Percentiles rank a stretch among this genome's conserved stretches.
phyloP scores from a whole-genome alignment of 805 yeast species.

The Metahyphopichia silvanorum region DNA sequence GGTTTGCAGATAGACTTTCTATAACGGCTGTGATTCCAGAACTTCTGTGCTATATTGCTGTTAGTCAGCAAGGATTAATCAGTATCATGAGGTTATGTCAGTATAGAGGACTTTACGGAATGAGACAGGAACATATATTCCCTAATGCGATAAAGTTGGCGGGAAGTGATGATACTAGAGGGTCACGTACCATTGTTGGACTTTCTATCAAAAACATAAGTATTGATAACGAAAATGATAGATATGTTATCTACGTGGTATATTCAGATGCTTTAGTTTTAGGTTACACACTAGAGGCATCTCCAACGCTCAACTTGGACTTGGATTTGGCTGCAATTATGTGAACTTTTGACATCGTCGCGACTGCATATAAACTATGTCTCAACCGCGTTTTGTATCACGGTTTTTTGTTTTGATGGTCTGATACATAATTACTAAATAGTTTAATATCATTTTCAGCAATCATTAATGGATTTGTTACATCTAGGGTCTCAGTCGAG shows the following conservation, averaged over 20 bases:
- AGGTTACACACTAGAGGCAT: too few species aligned
- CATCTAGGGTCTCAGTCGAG: conserved; percentile 60
- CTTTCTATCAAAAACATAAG: conserved; percentile 23
- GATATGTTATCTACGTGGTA: too few species aligned
- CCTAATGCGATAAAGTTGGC: conserved; percentile 31
- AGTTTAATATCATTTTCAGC: too few species aligned
- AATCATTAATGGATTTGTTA: conserved; percentile 42
- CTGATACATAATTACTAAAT: too few species aligned
- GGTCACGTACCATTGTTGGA: conserved; percentile 32
- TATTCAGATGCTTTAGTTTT: too few species aligned
- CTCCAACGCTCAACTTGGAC: too few species aligned
- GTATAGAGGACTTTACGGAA: conserved; percentile 34
- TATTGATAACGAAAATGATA: too few species aligned
- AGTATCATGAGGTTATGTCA: conserved; percentile 35
- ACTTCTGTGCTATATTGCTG: conserved; percentile 31
- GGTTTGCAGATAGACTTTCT: conserved; percentile 32
- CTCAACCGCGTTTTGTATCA: too few species aligned
- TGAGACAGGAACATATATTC: conserved; percentile 42
- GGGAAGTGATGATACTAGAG: conserved; percentile 20
- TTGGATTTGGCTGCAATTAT: too few species aligned
- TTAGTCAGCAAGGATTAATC: conserved; percentile 36
- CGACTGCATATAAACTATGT: too few species aligned
- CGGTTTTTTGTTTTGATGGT: too few species aligned
- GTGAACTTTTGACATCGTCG: too few species aligned
- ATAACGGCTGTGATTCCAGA: conserved; percentile 33